Evolutionary conservation across 2,329 filamentous ascomycete genomes (phyloP), one percentile per base, ranked within the genome.

Genomic region (Aaosphaeria arxii): DNA sequence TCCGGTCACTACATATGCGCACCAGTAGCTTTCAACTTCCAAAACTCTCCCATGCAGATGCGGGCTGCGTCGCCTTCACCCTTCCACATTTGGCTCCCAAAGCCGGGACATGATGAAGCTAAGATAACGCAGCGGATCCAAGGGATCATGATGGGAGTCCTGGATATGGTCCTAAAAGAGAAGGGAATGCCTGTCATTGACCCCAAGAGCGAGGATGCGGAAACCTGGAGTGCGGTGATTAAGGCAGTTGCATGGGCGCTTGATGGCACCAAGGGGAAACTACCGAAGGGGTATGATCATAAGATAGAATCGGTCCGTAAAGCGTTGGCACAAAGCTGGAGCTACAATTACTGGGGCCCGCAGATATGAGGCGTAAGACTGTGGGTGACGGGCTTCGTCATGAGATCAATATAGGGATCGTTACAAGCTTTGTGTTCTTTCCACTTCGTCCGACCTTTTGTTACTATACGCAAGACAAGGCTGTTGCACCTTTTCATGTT

Each of bases 61-160:
- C 55, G 62, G 13, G 50, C 52, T 1, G 31, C 36, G 1, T 44
- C 52, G 5, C 44, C 57, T 1, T 52, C 62, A 1, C 48, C 51
- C 1, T 59, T 66, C 29, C 47, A 59, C 42, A 32, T 69, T 17
- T 44, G 64, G 1, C 33, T 67, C 13, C 61, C 64, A 1, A 39
- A 13, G 32, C 17, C 43, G 0, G 44, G 44, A 0, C 24, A 59
- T 6, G 49, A 52, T 13, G 36, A 48, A 2, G 56, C 58, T 1
- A 63, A 56, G 28, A 48, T 63, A 5, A 64, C 58, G 3, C 52
- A 48, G 28, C 47, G 55, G 9, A 54, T 65, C 2, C 64, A 65
- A 13, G 64, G 63, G 11, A 53, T 58, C 1, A 63, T 69, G 59
- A 64, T 64, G 58, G 63, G 52, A 4, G 63, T 67, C 4, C 52